Percentiles rank a stretch among this genome's conserved stretches.
phyloP scores from a whole-genome alignment of 768 basidiomycete species.

The Amanita exitialis region DNA sequence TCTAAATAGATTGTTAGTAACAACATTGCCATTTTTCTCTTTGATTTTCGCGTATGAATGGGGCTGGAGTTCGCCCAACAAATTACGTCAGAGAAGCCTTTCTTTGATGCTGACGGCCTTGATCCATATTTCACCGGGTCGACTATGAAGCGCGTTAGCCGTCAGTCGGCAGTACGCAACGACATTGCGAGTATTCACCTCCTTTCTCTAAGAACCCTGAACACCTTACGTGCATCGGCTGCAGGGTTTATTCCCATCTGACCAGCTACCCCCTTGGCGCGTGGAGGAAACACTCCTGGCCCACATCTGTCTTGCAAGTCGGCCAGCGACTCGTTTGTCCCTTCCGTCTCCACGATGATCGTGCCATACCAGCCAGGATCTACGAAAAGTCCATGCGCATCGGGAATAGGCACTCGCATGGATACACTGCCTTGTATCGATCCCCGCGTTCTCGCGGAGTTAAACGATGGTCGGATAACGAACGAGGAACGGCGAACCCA shows the following conservation, averaged over 20 bases:
- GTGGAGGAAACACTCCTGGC: constrained; percentile 53
- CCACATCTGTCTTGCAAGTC: constrained; percentile 73
- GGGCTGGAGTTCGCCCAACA: neutral
- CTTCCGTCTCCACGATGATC: constrained; percentile 77
- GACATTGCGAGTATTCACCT: constrained; percentile 30
- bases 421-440: constrained; percentile 15
- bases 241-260: constrained; percentile 29
- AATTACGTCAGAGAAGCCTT: constrained; percentile 31
- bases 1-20: neutral
- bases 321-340: constrained; percentile 75
- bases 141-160: constrained; percentile 27
- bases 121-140: constrained; percentile 68
- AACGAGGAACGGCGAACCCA: constrained; percentile 83
- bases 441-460: constrained; percentile 20
- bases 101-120: constrained; percentile 60
- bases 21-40: neutral
- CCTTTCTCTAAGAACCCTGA: constrained; percentile 66
- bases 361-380: constrained; percentile 81
- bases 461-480: constrained; percentile 41
- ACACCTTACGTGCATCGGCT: constrained; percentile 30
- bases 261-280: constrained; percentile 31
- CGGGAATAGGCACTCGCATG: constrained; percentile 39
- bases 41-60: neutral
- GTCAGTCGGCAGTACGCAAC: neutral
- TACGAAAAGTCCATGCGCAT: constrained; percentile 43